Evolutionary conservation across 768 basidiomycete species (phyloP).

Genomic region (Boletus vinaceobasis): DNA sequence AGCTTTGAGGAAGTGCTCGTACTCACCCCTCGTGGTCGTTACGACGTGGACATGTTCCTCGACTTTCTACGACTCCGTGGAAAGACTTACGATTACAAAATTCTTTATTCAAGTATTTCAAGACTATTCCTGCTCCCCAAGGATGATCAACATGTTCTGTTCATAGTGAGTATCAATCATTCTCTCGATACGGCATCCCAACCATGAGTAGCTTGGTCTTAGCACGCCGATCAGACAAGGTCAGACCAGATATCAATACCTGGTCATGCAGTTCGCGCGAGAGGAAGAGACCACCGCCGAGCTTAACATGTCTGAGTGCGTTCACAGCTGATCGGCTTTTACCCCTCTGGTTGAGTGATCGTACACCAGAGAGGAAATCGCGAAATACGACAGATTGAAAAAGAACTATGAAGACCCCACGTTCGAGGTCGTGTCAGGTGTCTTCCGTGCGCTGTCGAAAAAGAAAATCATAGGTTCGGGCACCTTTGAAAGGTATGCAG

Average conservation of each 20-base stretch:
- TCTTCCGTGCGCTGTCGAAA: constrained; percentile 86
- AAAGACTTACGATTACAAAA: constrained; percentile 99
- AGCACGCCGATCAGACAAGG: constrained; percentile 95
- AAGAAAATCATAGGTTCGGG: constrained; percentile 91
- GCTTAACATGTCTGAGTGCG: constrained; percentile 88
- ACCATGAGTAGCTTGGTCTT: constrained; percentile 68
- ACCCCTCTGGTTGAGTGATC: not conserved
- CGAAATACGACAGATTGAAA: constrained; percentile 79
- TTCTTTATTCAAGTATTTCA: constrained; percentile 84
- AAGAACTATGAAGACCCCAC: constrained; percentile 94
- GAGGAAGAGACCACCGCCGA: constrained; percentile 98
- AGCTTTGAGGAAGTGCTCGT: constrained; percentile 95
- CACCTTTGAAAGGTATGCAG: constrained; percentile 72
- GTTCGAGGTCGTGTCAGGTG: constrained; percentile 89
- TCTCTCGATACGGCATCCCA: constrained; percentile 1
- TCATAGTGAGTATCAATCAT: constrained; percentile 65
- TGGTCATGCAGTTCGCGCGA: constrained; percentile 97
- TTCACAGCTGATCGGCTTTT: constrained; percentile 4
- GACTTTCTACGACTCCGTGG: constrained; percentile 94
- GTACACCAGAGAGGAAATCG: constrained; percentile 62
- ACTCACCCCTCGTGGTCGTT: constrained; percentile 92
- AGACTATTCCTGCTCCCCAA: constrained; percentile 91
- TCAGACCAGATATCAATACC: constrained; percentile 94
- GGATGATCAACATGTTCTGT: constrained; percentile 92
- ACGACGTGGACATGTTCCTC: constrained; percentile 97